These are phyloP conservation scores for Euphrasia arctica DNA, from an alignment of 305 asterid genomes.

Conservation along the genomic window DNA sequence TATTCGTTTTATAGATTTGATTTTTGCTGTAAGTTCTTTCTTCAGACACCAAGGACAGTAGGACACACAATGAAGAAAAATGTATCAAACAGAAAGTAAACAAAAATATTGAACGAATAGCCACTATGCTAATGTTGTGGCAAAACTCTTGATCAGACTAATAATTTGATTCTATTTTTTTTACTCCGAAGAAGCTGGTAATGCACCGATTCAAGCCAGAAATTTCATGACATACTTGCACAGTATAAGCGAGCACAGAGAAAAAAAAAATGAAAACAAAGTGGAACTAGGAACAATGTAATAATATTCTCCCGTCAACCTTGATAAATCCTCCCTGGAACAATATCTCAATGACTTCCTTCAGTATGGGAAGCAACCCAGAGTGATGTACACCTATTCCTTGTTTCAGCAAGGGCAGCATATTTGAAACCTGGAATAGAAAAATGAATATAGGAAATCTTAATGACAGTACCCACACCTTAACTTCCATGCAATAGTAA, in stretches of 20 bases:
- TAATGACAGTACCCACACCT: slow-evolving; percentile 7
- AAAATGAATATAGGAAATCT: neutral
- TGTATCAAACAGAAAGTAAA: too few relatives aligned
- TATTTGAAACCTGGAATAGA: slow-evolving; percentile 67
- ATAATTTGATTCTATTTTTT: too few relatives aligned
- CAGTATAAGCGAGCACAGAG: too few relatives aligned
- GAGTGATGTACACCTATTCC: slow-evolving; percentile 99
- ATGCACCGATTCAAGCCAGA: too few relatives aligned
- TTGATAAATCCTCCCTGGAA: slow-evolving; percentile 97
- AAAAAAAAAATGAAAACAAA: neutral
- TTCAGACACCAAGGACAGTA: slow-evolving; percentile 42
- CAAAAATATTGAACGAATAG: slow-evolving; percentile 35
- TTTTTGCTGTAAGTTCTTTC: slow-evolving; percentile 77
- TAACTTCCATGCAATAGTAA: neutral
- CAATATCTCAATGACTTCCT: slow-evolving; percentile 94
- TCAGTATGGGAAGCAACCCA: slow-evolving; percentile 95
- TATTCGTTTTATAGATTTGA: slow-evolving; percentile 71
- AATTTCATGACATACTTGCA: too few relatives aligned
- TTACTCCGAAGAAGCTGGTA: too few relatives aligned
- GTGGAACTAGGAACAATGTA: slow-evolving; percentile 10
- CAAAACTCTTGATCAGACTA: too few relatives aligned
- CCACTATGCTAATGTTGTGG: too few relatives aligned
- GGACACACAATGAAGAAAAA: too few relatives aligned
- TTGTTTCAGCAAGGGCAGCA: slow-evolving; percentile 92
- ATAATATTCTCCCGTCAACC: slow-evolving; percentile 45